Evolutionary conservation across 345 rosid species (phyloP), one percentile per base, ranked within the genome.

Genomic region (Salix viminalis): DNA sequence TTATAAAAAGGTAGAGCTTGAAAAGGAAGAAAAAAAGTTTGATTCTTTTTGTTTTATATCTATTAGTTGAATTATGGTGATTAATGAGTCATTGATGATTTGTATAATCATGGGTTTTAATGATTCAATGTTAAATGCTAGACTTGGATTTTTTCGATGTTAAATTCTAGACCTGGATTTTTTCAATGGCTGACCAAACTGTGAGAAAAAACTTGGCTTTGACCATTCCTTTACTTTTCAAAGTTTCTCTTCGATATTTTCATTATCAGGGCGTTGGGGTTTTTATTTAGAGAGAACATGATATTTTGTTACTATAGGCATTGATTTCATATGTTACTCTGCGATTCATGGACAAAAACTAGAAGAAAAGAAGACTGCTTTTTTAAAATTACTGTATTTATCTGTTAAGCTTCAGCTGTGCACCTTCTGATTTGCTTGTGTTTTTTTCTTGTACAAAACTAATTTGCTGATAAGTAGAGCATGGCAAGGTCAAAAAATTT

Each of bases 1-100:
- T 69, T 37, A 32, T 34, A 73, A 2, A 44, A 32, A 65, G 93
- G 89, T 87, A 73, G 2, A 85, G 83, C 69, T 76, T 75, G 52
- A 64, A 23, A 58, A 19, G 21, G 44, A 32, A 67, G 42, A 21
- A 67, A 18, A 66, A 32, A 37, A 37, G 19, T n/a, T 52, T 32
- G 21, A 56, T 64, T 71, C 12, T 71, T 30, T 19, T 41, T 64
- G 6, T 15, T n/a, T 62, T 36, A 11, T 26, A 77, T 26, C 64
- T 60, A 44, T 15, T 32, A 46, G 77, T 78, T 72, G 66, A 70
- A 69, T 80, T 74, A 2, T 60, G 71, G 34, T 69, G 72, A 50
- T 79, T 76, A 71, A 69, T 69, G 75, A 52, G 58, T 70, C 60
- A 18, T 75, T 23, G 75, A 67, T 42, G 56, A 67, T 80, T 60